Base-by-base conservation (phyloP, 768 basidiomycete species). In the Rhizopogon salebrosus region DNA sequence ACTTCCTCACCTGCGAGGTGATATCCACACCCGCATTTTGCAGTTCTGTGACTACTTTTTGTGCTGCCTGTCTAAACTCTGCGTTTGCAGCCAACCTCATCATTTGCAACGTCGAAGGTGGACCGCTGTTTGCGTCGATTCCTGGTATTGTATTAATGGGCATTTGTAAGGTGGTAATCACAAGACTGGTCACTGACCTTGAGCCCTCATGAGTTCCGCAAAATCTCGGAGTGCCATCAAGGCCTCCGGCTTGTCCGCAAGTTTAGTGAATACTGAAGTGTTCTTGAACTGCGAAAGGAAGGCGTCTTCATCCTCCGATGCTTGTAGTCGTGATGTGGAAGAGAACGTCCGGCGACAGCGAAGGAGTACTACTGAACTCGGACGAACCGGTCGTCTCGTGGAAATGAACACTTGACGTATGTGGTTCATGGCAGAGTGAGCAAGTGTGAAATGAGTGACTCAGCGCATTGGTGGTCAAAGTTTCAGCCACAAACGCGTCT, bases 1-100 rank as follows among this genome's bases (percentile, higher is more conserved):
- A 1, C n/a, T 49, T 55, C 59, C 75, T 49, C 57, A 84, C 85
- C 67, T 80, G 75, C 42, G 80, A 77, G 34, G 64, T 66, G 34
- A 84, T 51, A 61, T 86, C 79, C n/a, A 88, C 63, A 5, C 83
- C 86, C 20, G 82, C 81, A 31, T 80, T 80, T 48, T 77, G 62
- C 55, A 87, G 62, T 52, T 80, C 82, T 13, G 72, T 72, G 48
- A 72, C 67, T 6, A 84, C 69, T 37, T 67, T 68, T 56, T 70
- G 70, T 27, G 76, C 72, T 23, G 75, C 77, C 38, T 65, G 70
- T 51, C 77, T 71, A 53, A 87, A 84, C 53, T 80, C 80, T 1
- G 78, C 59, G 55, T 74, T 81, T 27, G 74, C 64, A 24, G 78
- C 68, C 43, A 88, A 69, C 56, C 76, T 80, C 51, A 85, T 65